Conservation (phyloP, 176 grass and related monocot species). For the Aegilops sharonensis region DNA sequence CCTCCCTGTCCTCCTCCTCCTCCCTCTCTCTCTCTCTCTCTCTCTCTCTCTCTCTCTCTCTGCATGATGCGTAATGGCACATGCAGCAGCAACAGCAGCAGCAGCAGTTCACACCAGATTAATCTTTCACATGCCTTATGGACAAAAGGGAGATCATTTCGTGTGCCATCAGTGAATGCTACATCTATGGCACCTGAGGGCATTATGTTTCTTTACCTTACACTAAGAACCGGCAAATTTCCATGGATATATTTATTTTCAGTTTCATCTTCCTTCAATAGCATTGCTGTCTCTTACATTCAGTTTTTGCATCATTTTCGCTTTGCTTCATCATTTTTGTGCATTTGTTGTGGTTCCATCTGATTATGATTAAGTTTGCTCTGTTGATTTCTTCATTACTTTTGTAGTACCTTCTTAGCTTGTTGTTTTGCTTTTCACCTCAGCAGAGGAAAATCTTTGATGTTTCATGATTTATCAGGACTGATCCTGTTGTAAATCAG, state of each 20-base stretch:
- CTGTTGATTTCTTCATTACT: background rate
- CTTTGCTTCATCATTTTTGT: background rate
- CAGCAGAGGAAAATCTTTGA: background rate
- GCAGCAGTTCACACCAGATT: background rate
- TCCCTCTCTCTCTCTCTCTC: background rate
- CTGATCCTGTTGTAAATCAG: too few species aligned
- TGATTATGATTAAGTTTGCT: background rate
- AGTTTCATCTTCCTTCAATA: background rate
- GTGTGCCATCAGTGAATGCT: conserved; percentile 17
- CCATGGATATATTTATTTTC: background rate
- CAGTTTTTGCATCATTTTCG: background rate
- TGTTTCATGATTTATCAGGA: background rate
- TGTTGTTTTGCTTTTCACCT: background rate
- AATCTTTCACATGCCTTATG: background rate
- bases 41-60: background rate
- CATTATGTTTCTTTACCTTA: background rate
- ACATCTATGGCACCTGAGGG: conserved; percentile 11
- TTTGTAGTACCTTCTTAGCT: background rate
- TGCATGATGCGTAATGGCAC: background rate
- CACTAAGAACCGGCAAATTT: background rate
- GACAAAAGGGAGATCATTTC: background rate
- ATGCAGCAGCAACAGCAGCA: background rate
- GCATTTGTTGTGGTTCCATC: background rate
- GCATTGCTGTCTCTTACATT: background rate
- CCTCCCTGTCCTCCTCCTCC: background rate